Percentiles rank a stretch among this genome's conserved stretches.
phyloP scores from a whole-genome alignment of 225 moss, liverwort and hornwort genomes.

The Sphagnum tenellum region DNA sequence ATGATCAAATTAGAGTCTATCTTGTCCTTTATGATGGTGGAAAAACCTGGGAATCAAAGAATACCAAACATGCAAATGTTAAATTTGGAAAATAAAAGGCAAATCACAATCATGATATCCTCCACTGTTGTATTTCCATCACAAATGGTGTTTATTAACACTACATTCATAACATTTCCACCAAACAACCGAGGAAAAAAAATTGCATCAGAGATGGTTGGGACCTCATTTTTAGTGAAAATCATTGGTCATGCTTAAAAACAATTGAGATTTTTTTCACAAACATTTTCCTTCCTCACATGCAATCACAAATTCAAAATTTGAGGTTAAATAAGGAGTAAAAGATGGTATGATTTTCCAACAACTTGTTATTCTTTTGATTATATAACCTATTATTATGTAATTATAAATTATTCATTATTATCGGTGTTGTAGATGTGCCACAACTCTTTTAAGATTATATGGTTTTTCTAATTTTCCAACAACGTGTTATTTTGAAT shows the following conservation, averaged over 20 bases:
- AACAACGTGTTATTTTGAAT: too few species aligned
- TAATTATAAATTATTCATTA: too few species aligned
- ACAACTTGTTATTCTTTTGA: too few species aligned
- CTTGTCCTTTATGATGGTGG: neutral
- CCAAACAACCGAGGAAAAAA: neutral
- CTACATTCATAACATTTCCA: neutral
- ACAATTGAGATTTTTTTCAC: too few species aligned
- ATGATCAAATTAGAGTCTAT: neutral
- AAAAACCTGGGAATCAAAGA: neutral
- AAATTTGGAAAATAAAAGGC: neutral
- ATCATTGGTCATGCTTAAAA: neutral
- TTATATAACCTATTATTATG: too few species aligned
- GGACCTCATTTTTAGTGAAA: neutral
- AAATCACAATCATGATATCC: neutral
- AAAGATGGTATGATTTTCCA: too few species aligned
- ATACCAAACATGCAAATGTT: neutral
- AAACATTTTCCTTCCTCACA: too few species aligned
- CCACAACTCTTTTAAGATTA: too few species aligned
- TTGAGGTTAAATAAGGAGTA: too few species aligned
- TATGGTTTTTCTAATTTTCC: too few species aligned
- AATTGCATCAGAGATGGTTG: neutral
- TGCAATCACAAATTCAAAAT: too few species aligned
- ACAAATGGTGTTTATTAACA: neutral
- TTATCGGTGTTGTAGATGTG: too few species aligned
- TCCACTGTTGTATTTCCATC: neutral